phyloP scores from a whole-genome alignment of 2,329 filamentous ascomycete genomes.

The Fusarium sp. region DNA sequence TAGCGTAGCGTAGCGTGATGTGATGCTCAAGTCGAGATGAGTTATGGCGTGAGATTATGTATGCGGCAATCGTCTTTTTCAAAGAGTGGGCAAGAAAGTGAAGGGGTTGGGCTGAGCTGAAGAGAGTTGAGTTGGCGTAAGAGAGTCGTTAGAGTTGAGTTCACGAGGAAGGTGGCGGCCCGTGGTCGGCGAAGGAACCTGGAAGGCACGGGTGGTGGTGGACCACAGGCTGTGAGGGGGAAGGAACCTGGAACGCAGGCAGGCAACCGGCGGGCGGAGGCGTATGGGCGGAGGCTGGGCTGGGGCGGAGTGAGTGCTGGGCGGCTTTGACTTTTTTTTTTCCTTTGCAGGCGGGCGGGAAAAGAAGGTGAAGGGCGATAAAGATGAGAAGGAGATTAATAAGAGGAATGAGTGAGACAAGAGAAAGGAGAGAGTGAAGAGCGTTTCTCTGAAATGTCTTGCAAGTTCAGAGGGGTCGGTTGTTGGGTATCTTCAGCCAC shows the following conservation, averaged over 20 bases:
- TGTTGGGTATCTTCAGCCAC: slow-evolving; percentile 13
- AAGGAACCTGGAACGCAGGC: slow-evolving; percentile 34
- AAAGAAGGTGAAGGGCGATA: not conserved
- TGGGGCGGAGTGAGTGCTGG: slow-evolving; percentile 14
- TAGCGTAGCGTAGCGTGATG: slow-evolving; percentile 10
- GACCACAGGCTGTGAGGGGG: slow-evolving; percentile 30
- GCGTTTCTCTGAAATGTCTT: slow-evolving; percentile 30
- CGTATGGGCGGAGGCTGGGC: slow-evolving; percentile 18
- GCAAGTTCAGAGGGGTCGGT: slow-evolving; percentile 1
- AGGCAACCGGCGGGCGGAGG: slow-evolving; percentile 30
- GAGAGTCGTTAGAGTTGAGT: slow-evolving; percentile 29
- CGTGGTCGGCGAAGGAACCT: slow-evolving; percentile 27
- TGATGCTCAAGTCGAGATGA: slow-evolving; percentile 13
- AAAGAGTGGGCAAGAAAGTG: slow-evolving; percentile 12
- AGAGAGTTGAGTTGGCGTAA: slow-evolving; percentile 21
- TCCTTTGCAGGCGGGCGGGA: not conserved
- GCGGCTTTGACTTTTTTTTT: not conserved
- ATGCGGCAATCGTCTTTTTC: slow-evolving; percentile 11
- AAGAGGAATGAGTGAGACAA: slow-evolving; percentile 25
- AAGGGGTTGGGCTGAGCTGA: slow-evolving; percentile 21
- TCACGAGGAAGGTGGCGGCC: slow-evolving; percentile 35
- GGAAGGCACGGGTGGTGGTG: slow-evolving; percentile 29
- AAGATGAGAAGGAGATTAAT: slow-evolving; percentile 3
- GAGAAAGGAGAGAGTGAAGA: slow-evolving; percentile 30
- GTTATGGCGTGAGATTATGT: slow-evolving; percentile 14